Evolutionary conservation across 73 alveolate genomes (phyloP).

Genomic region (Paramecium sexaurelia): DNA sequence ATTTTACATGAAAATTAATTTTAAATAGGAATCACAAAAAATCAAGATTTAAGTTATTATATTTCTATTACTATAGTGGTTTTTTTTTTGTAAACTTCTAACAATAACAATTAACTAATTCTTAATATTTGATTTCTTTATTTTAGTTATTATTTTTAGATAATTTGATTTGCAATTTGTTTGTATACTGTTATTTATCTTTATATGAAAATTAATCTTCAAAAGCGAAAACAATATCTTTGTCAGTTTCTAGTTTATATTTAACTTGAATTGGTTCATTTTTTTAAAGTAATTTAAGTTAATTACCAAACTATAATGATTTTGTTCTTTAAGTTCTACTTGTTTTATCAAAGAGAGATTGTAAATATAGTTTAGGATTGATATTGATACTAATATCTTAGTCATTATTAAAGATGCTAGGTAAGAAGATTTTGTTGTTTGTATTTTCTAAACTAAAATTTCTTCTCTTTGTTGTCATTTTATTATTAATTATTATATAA

Average conservation of each 20-base stretch:
- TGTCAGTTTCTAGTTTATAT: conserved; percentile 10
- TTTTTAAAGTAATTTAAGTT: background rate
- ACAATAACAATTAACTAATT: conserved; percentile 13
- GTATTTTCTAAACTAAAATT: background rate
- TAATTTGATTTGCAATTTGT: background rate
- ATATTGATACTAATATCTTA: background rate
- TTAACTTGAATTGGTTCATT: background rate
- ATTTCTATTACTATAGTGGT: background rate
- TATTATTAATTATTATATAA: background rate
- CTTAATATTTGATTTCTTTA: background rate
- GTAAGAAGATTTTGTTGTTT: background rate
- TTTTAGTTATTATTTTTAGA: background rate
- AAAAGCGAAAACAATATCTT: background rate
- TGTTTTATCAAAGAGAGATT: background rate
- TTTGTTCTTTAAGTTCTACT: background rate
- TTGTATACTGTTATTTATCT: background rate
- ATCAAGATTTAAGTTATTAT: background rate
- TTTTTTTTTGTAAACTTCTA: background rate
- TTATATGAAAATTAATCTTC: background rate
- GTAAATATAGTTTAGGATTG: background rate
- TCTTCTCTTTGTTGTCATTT: background rate
- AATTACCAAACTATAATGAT: background rate
- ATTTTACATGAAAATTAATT: no score
- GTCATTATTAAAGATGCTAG: background rate
- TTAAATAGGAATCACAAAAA: background rate